Percentiles rank a stretch among this genome's conserved stretches.
Conservation (phyloP, 176 grass and related monocot genomes). For the Elaeis guineensis region DNA sequence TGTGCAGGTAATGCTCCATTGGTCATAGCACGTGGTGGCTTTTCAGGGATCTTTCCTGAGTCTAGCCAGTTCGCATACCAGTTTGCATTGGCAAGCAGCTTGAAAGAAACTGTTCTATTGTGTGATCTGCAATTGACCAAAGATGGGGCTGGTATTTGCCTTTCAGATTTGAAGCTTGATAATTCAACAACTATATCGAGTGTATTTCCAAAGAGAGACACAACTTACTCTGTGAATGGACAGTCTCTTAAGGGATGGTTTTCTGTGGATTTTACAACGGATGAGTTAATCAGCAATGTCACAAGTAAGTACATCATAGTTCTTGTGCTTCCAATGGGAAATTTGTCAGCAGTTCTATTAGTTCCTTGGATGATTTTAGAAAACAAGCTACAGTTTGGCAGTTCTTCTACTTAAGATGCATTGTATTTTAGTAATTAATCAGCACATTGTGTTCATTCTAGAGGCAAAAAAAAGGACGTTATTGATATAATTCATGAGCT, state of each 20-base stretch:
- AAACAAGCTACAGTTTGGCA: too few species aligned
- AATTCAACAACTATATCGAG: conserved; percentile 11
- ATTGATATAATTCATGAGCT: too few species aligned
- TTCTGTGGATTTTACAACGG: conserved; percentile 62
- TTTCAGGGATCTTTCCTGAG: conserved; percentile 18
- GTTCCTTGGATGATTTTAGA: too few species aligned
- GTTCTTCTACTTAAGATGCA: too few species aligned
- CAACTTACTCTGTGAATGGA: conserved; percentile 11
- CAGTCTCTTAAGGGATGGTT: conserved; percentile 49
- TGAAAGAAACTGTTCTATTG: conserved; percentile 9
- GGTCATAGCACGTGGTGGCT: conserved; percentile 17
- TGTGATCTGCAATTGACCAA: conserved; percentile 21
- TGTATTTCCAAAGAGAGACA: conserved; percentile 2
- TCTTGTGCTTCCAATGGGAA: conserved; percentile 10
- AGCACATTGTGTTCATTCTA: too few species aligned
- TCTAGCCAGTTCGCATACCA: conserved; percentile 19
- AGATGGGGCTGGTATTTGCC: conserved; percentile 15
- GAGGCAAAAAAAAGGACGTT: too few species aligned
- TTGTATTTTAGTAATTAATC: too few species aligned
- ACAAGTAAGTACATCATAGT: conserved; percentile 48
- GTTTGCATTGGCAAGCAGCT: conserved; percentile 14
- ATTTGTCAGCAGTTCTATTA: neutral
- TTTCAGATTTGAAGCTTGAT: conserved; percentile 7
- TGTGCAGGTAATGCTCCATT: conserved; percentile 6
- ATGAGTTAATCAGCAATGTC: conserved; percentile 55